Conservation (phyloP, 148 eudicot species). For the Chenopodium suecicum region DNA sequence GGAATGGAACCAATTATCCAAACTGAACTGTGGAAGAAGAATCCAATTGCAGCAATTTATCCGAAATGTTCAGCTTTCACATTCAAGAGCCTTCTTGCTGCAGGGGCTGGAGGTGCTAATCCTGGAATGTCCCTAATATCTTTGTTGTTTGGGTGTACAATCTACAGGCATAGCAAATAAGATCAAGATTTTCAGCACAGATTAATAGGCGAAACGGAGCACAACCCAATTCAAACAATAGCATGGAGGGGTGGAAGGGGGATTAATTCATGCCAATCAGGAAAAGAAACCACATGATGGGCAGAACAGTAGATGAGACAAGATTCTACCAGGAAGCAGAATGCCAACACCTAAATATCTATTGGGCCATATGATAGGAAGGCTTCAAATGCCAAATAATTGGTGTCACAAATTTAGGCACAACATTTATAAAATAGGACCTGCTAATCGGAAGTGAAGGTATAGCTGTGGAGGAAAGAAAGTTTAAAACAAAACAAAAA, state of each 20-base stretch:
- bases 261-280: neutral
- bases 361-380: neutral
- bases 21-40: constrained; percentile 7
- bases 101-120: constrained; percentile 92
- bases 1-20: constrained; percentile 16
- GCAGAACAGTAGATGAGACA: neutral
- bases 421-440: neutral
- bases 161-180: constrained; percentile 31
- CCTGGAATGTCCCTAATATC: constrained; percentile 89
- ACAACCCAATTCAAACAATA: neutral
- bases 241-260: no score
- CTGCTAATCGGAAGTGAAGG: neutral
- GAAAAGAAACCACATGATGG: neutral
- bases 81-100: constrained; percentile 66
- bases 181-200: neutral
- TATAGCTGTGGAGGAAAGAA: neutral
- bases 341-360: neutral
- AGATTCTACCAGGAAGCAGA: neutral
- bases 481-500: neutral
- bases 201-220: neutral
- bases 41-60: constrained; percentile 10
- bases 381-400: neutral
- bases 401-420: neutral
- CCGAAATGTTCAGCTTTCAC: constrained; percentile 33
- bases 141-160: constrained; percentile 86